Base-by-base conservation (phyloP, 2,329 filamentous ascomycete species). In the Colletotrichum graminicola region DNA sequence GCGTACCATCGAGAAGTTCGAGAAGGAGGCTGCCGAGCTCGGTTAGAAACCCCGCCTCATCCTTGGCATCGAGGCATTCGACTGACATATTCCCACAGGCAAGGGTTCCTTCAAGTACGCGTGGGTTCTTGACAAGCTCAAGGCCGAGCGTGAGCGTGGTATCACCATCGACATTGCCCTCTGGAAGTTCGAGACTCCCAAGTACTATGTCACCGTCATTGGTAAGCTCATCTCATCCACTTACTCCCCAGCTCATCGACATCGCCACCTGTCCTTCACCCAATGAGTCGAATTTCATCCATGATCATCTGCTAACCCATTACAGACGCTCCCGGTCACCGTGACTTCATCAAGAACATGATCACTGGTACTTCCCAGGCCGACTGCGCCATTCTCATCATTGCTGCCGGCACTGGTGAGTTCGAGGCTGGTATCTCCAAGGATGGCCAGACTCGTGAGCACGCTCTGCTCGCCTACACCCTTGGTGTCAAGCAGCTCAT, bases 261-360 rank as follows among this genome's bases (percentile, higher is more conserved):
- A 41, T 26, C 11, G 43, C 3, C 45, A 12, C 23, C 16, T 41
- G 45, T 16, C 21, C 5, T 5, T 11, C 16, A n/a, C 12, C 18
- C 14, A 3, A 23, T 3, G 6, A 60, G 29, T 29, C 52, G 5
- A 11, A 8, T 52, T 16, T 16, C 21, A n/a, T 56, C 29, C 1
- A 16, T 11, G 2, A 23, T 32, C 55, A 59, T 6, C 3, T 2
- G 29, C 65, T 75, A 34, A 66, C 65, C 2, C 29, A 18, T 45
- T 21, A 12, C 78, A 93, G 94, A 99, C 84, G 96, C 96, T 86
- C 96, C 96, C 83, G 96, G 96, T 88, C 96, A 99, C 89, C 95
- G 96, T 96, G 96, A 99, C 85, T 99, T 98, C 92, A 98, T 99
- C 94, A 99, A 99, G 95, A 99, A 98, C 95, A 99, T 99, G 96